Conservation (phyloP, 768 basidiomycete species). For the Suillus alpinus region DNA sequence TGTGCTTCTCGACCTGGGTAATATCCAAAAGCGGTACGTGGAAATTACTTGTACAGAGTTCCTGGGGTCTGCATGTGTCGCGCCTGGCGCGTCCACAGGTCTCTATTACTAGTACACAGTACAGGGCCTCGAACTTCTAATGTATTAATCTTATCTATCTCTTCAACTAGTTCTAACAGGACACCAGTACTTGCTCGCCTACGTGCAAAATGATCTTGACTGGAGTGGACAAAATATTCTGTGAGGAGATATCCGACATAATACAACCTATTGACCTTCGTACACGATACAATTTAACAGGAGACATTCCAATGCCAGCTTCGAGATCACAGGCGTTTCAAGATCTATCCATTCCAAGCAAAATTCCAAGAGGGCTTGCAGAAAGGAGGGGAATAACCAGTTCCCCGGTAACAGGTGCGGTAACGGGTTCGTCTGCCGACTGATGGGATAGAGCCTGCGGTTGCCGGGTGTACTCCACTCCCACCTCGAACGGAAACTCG, state of each 20-base stretch:
- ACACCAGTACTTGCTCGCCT: background rate
- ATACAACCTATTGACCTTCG: background rate
- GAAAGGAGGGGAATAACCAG: background rate
- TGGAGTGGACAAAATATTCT: background rate
- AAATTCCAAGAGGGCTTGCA: constrained; percentile 1
- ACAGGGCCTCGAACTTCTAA: background rate
- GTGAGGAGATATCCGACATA: background rate
- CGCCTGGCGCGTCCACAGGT: background rate
- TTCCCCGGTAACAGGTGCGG: background rate
- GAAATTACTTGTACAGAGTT: background rate
- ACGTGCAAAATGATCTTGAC: background rate
- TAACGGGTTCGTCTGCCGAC: background rate
- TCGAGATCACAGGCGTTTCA: background rate
- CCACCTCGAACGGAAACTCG: constrained; percentile 16
- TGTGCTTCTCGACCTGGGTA: background rate
- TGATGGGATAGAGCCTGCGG: background rate
- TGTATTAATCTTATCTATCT: background rate
- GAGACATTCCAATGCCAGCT: background rate
- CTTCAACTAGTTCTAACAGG: background rate
- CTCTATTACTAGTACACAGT: background rate
- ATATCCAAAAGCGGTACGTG: background rate
- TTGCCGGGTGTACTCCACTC: constrained; percentile 6
- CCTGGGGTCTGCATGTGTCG: background rate
- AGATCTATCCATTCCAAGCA: background rate
- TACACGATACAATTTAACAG: background rate